These are phyloP conservation scores for Calcarisporium arbuscula DNA, from an alignment of 2,329 filamentous ascomycete species.

Conservation along the genomic window DNA sequence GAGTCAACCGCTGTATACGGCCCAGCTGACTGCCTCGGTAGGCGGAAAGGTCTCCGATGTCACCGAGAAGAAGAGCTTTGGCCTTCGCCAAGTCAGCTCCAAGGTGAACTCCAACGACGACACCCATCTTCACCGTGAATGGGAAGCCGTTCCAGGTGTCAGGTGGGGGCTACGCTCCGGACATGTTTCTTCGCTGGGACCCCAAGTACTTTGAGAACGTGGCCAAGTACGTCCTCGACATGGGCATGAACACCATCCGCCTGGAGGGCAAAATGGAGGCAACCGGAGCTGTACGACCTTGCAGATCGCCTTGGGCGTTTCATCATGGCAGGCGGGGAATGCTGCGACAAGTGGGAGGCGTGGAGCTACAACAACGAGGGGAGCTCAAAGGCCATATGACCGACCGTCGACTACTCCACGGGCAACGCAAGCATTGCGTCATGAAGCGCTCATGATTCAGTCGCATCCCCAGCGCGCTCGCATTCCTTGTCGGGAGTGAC, in stretches of 20 bases:
- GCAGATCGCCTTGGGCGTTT: slow-evolving; percentile 55
- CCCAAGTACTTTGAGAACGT: slow-evolving; percentile 38
- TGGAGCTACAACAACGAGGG: slow-evolving; percentile 55
- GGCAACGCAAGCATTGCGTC: slow-evolving; percentile 51
- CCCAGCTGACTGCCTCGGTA: slow-evolving; percentile 22
- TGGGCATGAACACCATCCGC: slow-evolving; percentile 57
- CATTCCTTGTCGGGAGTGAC: slow-evolving; percentile 55
- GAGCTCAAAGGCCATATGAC: slow-evolving; percentile 36
- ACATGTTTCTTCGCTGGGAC: slow-evolving; percentile 57
- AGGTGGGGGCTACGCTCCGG: slow-evolving; percentile 53
- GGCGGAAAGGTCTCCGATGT: slow-evolving; percentile 22
- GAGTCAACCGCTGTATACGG: slow-evolving; percentile 43
- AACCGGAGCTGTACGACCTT: slow-evolving; percentile 52
- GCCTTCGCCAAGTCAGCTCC: slow-evolving; percentile 36
- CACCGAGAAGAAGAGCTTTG: slow-evolving; percentile 19
- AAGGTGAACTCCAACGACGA: slow-evolving; percentile 46
- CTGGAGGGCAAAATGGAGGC: slow-evolving; percentile 60
- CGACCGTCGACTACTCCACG: slow-evolving; percentile 45
- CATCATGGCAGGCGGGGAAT: slow-evolving; percentile 59
- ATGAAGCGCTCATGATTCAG: slow-evolving; percentile 56
- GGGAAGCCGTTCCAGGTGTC: slow-evolving; percentile 52
- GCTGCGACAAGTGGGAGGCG: slow-evolving; percentile 62
- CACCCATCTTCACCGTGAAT: slow-evolving; percentile 49
- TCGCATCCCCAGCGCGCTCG: slow-evolving; percentile 52
- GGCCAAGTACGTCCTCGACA: slow-evolving; percentile 48